Conservation (phyloP, 208 protist species). For the Leishmania amazonensis region DNA sequence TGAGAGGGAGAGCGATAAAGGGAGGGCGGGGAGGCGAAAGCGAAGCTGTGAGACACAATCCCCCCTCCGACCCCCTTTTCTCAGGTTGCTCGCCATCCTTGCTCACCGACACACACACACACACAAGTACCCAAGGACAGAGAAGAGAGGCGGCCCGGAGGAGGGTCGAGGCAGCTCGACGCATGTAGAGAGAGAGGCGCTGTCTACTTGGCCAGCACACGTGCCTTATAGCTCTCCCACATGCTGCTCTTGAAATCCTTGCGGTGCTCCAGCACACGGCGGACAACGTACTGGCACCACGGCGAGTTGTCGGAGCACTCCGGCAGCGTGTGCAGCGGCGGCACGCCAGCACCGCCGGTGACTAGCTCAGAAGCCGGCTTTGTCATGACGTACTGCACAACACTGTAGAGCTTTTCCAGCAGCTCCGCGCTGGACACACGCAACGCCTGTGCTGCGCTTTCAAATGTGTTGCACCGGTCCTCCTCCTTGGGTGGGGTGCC, state of each 20-base stretch:
- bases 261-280: slow-evolving; percentile 53
- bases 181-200: background rate
- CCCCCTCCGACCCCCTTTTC: background rate
- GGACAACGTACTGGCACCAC: slow-evolving; percentile 71
- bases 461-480: background rate
- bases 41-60: background rate
- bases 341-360: slow-evolving; percentile 53
- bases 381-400: slow-evolving; percentile 65
- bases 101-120: background rate
- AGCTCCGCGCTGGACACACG: slow-evolving; percentile 23
- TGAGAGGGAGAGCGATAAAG: background rate
- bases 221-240: slow-evolving; percentile 27
- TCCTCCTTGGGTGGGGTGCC: background rate
- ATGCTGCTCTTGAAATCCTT: slow-evolving; percentile 36
- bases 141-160: background rate
- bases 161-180: background rate
- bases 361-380: slow-evolving; percentile 48
- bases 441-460: slow-evolving; percentile 7
- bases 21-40: background rate
- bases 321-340: slow-evolving; percentile 49
- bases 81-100: background rate
- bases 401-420: slow-evolving; percentile 42
- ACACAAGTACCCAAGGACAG: background rate
- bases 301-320: slow-evolving; percentile 51
- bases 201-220: slow-evolving; percentile 3